Evolutionary conservation across 2,329 filamentous ascomycete genomes (phyloP), one percentile per base, ranked within the genome.

Genomic region (Paraconiothyrium sp.): DNA sequence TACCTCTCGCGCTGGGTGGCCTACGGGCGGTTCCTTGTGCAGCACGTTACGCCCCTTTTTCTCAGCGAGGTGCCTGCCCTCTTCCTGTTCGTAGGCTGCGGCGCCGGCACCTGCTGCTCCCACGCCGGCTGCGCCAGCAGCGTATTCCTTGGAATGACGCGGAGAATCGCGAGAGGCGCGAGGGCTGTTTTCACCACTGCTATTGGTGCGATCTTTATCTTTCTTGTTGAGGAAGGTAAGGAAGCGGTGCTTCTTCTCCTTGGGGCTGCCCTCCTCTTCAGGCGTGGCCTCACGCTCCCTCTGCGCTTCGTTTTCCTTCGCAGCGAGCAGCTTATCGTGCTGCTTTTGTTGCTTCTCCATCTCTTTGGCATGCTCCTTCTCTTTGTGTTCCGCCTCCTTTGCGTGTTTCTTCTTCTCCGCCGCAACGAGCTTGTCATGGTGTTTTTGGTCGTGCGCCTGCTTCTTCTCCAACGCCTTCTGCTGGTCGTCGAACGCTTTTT

Each of bases 161-260:
- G 70, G 64, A 35, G 64, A 67, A 11, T 71, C 71, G 24, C 63
- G 60, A 41, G 70, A 70, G 5, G 67, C 61, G 39, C 66, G 66
- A 11, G 68, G 70, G 10, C 66, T 64, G 6, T 51, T 57, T 22
- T 68, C 67, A 3, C 58, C 62, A 37, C 67, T 67, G 56, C 14
- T 16, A n/a, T 66, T 66, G 16, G 59, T 59, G 49, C 60, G 65
- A 20, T 78, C 68, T 52, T 78, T 78, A 61, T 77, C 74, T 60
- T 79, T 73, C 68, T 81, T 81, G 65, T 80, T 78, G 34, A 81
- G 63, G 66, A 81, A 80, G 22, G 78, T 74, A 27, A 80, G 67
- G 11, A 81, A 64, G 37, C 70, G 66, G 50, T 79, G 74, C 58
- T 79, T 80, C 64, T 80, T 78, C 62, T 78, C 71, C 66, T 27